Base-by-base conservation (phyloP, 768 basidiomycete genomes). In the Galerina marginata region DNA sequence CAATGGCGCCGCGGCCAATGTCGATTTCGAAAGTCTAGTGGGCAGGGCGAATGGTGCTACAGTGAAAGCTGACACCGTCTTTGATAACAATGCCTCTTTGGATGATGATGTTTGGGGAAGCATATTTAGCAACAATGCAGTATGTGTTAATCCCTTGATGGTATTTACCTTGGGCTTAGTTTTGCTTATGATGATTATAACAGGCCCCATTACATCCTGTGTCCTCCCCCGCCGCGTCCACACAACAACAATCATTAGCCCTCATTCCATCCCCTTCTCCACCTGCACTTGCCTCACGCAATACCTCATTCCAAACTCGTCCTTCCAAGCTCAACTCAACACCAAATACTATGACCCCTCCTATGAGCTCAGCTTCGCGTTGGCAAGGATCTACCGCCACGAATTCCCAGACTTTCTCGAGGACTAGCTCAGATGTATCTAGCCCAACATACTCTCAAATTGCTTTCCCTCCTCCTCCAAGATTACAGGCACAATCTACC, bases 61-160 rank as follows among this genome's bases (percentile, higher is more conserved):
- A 7, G 77, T 81, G 50, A 86, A 84, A 69, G 72, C 83, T 2
- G 81, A 85, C 56, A 77, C 77, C 23, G 65, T 68, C 69, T 54
- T 70, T 63, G 66, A 83, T 38, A 67, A 65, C 14, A 71, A 75
- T 11, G 74, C 75, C 37, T 77, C 81, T 43, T 92, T 90, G 91
- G 92, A 91, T 63, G 91, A 93, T 57, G 91, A 93, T 62, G 85
- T 91, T 2, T 95, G 93, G 93, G 91, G 89, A 6, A 90, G 84
- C 59, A 91, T 94, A 49, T 83, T 93, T 54, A 82, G 79, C 50
- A 76, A 74, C 49, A 72, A 79, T 59, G 62, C 63, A 53, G 75
- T 72, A 57, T 45, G 74, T 66, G 14, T 33, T 42, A 29, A 11
- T 38, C 5, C 23, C 23, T n/a, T 1, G 10, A 1, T 38, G 36